Conservation (phyloP, 257 asterid species). For the Ajuga chamaepitys region DNA sequence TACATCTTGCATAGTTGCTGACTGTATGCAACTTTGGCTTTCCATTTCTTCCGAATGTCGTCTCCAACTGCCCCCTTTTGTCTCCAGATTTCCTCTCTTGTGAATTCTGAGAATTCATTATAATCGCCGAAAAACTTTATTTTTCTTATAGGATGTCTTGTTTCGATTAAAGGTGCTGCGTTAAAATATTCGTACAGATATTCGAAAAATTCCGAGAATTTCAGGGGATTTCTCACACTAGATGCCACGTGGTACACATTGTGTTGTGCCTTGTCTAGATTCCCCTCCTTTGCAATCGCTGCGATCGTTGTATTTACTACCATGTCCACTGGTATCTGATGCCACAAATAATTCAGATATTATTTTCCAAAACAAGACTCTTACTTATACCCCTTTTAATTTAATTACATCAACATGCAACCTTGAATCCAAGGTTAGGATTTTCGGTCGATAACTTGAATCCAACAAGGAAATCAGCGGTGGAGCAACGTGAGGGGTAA, state of each 20-base stretch:
- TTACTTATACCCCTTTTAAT: too few species aligned
- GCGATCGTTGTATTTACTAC: constrained; percentile 39
- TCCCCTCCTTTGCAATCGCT: constrained; percentile 37
- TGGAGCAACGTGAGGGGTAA: too few species aligned
- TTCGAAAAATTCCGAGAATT: constrained; percentile 9
- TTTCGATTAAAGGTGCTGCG: background rate
- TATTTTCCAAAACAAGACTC: too few species aligned
- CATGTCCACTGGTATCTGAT: constrained; percentile 37
- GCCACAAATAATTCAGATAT: background rate
- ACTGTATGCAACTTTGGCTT: constrained; percentile 24
- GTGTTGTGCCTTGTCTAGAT: background rate
- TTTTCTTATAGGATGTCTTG: background rate
- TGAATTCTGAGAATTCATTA: constrained; percentile 19
- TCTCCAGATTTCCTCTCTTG: background rate
- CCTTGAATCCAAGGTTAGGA: too few species aligned
- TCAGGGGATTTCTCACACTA: constrained; percentile 18
- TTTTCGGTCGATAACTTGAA: too few species aligned
- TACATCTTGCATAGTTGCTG: constrained; percentile 30
- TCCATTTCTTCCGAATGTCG: constrained; percentile 6
- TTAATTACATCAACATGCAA: too few species aligned
- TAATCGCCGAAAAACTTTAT: constrained; percentile 16
- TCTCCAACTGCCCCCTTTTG: background rate
- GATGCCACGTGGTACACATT: constrained; percentile 34
- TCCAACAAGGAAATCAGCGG: too few species aligned
- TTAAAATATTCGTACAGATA: constrained; percentile 18